These are phyloP conservation scores for Fusarium sp. DNA, from an alignment of 2,329 filamentous ascomycete species.

Conservation along the genomic window DNA sequence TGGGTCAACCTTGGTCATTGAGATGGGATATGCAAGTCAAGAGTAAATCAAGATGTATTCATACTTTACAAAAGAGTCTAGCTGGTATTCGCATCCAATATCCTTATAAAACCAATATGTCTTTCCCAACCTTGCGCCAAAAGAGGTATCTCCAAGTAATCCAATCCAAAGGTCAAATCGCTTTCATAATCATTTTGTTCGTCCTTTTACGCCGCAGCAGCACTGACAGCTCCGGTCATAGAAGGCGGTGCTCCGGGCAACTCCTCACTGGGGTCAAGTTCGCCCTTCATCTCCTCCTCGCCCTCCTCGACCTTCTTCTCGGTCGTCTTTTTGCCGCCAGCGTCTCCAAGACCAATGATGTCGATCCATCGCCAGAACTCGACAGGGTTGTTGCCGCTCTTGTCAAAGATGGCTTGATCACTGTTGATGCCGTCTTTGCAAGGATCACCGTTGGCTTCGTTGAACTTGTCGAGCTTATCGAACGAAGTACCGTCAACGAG, in stretches of 20 bases:
- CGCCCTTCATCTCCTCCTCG: constrained; percentile 49
- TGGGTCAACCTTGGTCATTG: constrained; percentile 26
- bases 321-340: constrained; percentile 44
- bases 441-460: constrained; percentile 14
- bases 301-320: constrained; percentile 48
- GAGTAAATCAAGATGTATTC: constrained; percentile 10
- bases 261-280: constrained; percentile 49
- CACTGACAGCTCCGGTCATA: constrained; percentile 12
- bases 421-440: constrained; percentile 54
- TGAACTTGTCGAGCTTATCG: constrained; percentile 48
- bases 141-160: constrained; percentile 28
- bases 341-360: constrained; percentile 58
- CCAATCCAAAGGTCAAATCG: constrained; percentile 18
- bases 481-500: constrained; percentile 58
- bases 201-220: constrained; percentile 30
- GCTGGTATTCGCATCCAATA: neutral
- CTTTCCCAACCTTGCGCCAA: constrained; percentile 19
- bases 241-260: neutral
- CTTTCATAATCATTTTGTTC: constrained; percentile 30
- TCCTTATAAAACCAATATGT: neutral
- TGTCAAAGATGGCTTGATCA: constrained; percentile 63
- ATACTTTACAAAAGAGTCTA: constrained; percentile 2
- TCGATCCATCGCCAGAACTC: constrained; percentile 65
- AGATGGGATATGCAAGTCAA: constrained; percentile 13
- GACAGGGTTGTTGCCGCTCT: constrained; percentile 51